These are phyloP conservation scores for Candida chilensis DNA, from an alignment of 805 yeast species.

Conservation along the genomic window DNA sequence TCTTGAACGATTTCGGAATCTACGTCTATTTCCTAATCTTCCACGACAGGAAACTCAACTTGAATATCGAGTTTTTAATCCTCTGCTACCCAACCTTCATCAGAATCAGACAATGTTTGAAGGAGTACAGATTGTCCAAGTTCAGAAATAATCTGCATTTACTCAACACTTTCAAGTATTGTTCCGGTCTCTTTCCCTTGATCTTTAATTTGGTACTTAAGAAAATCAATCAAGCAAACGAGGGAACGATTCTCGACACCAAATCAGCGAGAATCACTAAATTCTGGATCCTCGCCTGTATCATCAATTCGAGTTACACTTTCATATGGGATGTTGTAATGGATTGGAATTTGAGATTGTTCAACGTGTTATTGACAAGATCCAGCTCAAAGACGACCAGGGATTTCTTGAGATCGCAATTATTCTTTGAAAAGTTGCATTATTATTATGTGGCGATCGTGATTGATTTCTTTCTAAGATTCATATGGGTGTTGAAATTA, in stretches of 20 bases:
- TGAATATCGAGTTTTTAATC: constrained; percentile 22
- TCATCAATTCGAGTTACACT: constrained; percentile 67
- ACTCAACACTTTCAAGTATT: constrained; percentile 68
- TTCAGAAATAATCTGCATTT: constrained; percentile 43
- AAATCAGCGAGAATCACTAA: constrained; percentile 11
- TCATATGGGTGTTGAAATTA: constrained; percentile 63
- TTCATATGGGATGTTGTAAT: constrained; percentile 82
- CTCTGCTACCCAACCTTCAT: constrained; percentile 57
- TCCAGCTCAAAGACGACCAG: constrained; percentile 4
- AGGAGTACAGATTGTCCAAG: constrained; percentile 48
- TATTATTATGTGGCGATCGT: constrained; percentile 50
- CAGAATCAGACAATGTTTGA: constrained; percentile 73
- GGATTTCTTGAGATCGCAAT: constrained; percentile 14
- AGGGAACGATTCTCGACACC: too few relatives aligned
- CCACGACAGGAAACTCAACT: constrained; percentile 5
- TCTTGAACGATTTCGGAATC: constrained; percentile 62
- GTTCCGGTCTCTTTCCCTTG: constrained; percentile 45
- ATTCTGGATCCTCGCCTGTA: constrained; percentile 33
- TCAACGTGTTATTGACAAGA: constrained; percentile 25
- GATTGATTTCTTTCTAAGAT: constrained; percentile 60
- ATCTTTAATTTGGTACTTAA: constrained; percentile 8
- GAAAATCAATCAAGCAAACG: too few relatives aligned
- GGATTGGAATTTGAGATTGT: constrained; percentile 77
- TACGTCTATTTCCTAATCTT: constrained; percentile 30
- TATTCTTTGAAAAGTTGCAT: constrained; percentile 15